Base-by-base conservation (phyloP, 202 grass and related monocot genomes). In the Zizania palustris region DNA sequence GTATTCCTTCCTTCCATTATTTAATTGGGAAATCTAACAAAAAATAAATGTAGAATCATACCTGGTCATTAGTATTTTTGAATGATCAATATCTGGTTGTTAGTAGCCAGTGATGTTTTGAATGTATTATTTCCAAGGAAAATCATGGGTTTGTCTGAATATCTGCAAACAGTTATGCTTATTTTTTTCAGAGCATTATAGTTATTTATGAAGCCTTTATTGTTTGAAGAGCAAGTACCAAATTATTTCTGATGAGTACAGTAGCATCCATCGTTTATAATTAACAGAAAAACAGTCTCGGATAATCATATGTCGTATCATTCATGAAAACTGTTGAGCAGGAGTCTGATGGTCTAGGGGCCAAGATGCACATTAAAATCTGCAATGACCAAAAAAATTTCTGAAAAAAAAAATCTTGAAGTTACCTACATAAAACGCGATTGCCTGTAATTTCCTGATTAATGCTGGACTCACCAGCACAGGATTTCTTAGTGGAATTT, bases 1-100 rank as follows among this genome's bases (percentile, higher is more conserved):
- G 95, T 90, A 81, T 36, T 48, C 60, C 35, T 3, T 72, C 14
- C 41, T 63, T 78, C 56, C 39, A 7, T 22, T 56, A 63, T 4
- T 66, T 78, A 62, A 5, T 46, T 22, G 0, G 4, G 61, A 55
- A 35, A 38, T 4, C 38, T 34, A 68, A 67, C 5, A 72, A 44
- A 82, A 28, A 3, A n/a, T 78, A 9, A 12, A 63, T 4, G 13
- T 67, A 36, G 60, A 45, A 53, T 78, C 10, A 6, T 14, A 59
- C 70, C 34, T 58, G 40, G 46, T 69, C 71, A 63, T 83, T 83
- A 63, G n/a, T 63, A 53, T 16, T 18, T 19, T 54, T 4, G 16
- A 19, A 54, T 18, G 50, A 80, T 63, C 6, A 8, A 50, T 80
- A 65, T 75, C 41, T 50, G 48, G 48, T 70, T 75, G 71, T 80